Percentiles rank a stretch among this genome's conserved stretches.
Conservation (phyloP, 345 rosid species). For the Rubroshorea leprosula region DNA sequence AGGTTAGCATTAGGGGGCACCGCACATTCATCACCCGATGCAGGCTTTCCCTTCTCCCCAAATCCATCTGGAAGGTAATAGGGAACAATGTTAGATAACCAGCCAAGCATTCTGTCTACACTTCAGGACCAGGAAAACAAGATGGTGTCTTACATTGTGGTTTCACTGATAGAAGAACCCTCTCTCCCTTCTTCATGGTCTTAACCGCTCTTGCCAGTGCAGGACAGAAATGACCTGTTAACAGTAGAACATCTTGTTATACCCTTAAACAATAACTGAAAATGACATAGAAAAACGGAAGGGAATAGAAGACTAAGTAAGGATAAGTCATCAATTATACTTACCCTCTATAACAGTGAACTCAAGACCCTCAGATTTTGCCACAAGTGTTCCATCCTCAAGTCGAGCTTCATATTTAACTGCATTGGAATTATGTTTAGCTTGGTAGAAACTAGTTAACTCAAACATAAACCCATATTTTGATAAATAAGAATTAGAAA, state of each 20-base stretch:
- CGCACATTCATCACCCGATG: slow-evolving; percentile 43
- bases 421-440: slow-evolving; percentile 22
- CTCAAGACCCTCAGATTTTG: slow-evolving; percentile 68
- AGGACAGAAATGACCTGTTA: slow-evolving; percentile 74
- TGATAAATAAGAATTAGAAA: background rate
- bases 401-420: slow-evolving; percentile 71
- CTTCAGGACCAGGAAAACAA: background rate
- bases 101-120: background rate
- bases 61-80: slow-evolving; percentile 61
- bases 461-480: background rate
- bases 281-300: background rate
- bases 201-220: slow-evolving; percentile 74
- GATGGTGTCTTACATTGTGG: slow-evolving; percentile 50
- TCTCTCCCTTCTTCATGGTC: slow-evolving; percentile 91
- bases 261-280: background rate
- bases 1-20: slow-evolving; percentile 79
- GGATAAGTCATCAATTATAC: slow-evolving; percentile 5
- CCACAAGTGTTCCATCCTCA: slow-evolving; percentile 68
- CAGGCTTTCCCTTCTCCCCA: slow-evolving; percentile 78
- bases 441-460: background rate
- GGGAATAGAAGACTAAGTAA: background rate
- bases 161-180: slow-evolving; percentile 68
- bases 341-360: slow-evolving; percentile 74
- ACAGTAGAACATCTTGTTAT: background rate
- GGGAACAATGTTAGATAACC: slow-evolving; percentile 5